Percentiles rank a stretch among this genome's conserved stretches.
phyloP scores from a whole-genome alignment of 441 rosid species.

The Gossypium gossypioides region DNA sequence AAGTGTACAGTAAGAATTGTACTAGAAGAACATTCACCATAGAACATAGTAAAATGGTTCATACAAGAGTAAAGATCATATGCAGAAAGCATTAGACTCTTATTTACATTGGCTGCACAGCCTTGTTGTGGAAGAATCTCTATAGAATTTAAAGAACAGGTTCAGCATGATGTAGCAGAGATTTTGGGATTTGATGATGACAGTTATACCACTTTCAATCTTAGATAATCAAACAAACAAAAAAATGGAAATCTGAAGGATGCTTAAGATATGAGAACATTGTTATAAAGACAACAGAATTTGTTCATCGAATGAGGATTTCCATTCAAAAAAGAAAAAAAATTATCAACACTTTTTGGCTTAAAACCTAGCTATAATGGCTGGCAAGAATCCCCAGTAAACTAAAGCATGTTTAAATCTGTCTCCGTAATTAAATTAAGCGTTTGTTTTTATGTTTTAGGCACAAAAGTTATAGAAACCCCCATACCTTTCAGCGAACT shows the following conservation, averaged over 20 bases:
- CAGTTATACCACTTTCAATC: background rate
- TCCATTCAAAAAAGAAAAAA: background rate
- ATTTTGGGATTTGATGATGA: background rate
- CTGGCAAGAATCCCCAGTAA: background rate
- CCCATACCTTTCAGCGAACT: conserved; percentile 90
- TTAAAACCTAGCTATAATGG: background rate
- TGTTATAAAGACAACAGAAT: background rate
- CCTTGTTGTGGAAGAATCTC: background rate
- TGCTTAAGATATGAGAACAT: background rate
- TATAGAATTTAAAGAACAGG: background rate
- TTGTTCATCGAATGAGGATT: background rate
- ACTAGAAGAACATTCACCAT: background rate
- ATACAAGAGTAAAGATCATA: background rate
- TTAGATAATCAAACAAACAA: background rate
- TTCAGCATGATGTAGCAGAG: background rate
- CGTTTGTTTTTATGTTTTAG: background rate
- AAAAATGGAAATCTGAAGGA: background rate
- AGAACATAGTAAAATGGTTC: background rate
- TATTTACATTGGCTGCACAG: background rate
- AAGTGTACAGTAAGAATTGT: background rate
- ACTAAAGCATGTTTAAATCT: background rate
- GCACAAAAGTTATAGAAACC: background rate
- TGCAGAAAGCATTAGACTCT: background rate
- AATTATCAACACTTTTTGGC: background rate
- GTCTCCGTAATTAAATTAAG: background rate